Conservation (phyloP, 2,329 filamentous ascomycete genomes). For the Cytospora leucostoma region DNA sequence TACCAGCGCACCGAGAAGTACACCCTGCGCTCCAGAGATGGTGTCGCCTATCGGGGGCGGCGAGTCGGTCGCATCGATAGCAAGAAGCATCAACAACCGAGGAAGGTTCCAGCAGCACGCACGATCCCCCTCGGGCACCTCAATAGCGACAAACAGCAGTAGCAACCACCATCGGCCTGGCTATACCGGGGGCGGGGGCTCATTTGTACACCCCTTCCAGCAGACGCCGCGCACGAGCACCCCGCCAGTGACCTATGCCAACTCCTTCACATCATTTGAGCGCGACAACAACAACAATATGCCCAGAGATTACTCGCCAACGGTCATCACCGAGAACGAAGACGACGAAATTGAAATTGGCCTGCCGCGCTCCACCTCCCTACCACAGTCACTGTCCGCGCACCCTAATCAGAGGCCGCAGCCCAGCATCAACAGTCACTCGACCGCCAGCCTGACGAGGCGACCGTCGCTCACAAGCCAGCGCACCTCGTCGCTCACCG, state of each 20-base stretch:
- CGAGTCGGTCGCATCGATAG: conserved; percentile 32
- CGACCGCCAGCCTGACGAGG: conserved; percentile 34
- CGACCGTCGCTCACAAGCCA: conserved; percentile 44
- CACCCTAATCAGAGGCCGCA: conserved; percentile 32
- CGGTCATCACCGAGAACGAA: conserved; percentile 58
- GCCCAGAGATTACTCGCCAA: conserved; percentile 56
- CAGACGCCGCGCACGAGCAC: conserved; percentile 64
- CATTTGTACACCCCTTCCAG: conserved; percentile 66
- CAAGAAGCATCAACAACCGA: conserved; percentile 15
- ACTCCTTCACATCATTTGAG: conserved; percentile 53
- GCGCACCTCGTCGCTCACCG: conserved; percentile 32
- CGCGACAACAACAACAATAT: conserved; percentile 43
- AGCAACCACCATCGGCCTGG: conserved; percentile 49
- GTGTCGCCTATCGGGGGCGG: conserved; percentile 24
- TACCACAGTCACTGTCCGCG: conserved; percentile 31
- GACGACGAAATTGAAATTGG: conserved; percentile 40
- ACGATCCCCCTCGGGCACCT: conserved; percentile 60
- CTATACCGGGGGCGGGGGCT: conserved; percentile 26
- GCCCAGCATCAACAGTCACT: conserved; percentile 33
- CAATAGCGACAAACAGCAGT: conserved; percentile 52
- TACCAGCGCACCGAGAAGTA: conserved; percentile 2
- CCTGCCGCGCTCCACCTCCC: conserved; percentile 25
- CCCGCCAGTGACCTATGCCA: conserved; percentile 60
- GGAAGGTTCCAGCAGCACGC: conserved; percentile 52
- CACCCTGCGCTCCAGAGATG: conserved; percentile 28